Percentiles rank a stretch among this genome's conserved stretches.
Evolutionary conservation across 306 rosid genomes (phyloP).

Genomic region (Neltuma alba): DNA sequence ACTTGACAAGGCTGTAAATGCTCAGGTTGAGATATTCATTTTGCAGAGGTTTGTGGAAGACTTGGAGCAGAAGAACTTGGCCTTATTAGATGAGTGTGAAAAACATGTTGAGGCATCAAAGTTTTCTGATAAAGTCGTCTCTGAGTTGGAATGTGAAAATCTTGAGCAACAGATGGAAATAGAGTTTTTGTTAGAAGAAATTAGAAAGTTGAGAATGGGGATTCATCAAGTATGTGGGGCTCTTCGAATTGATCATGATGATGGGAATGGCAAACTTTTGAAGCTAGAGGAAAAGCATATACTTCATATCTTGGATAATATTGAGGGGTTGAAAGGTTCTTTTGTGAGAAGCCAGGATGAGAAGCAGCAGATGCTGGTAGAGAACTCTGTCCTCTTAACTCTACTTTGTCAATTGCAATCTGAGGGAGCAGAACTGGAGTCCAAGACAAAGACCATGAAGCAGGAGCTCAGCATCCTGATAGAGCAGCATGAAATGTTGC

Average conservation of each 20-base stretch:
- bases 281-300: constrained; percentile 60
- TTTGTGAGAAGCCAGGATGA: constrained; percentile 63
- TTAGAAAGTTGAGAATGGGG: constrained; percentile 71
- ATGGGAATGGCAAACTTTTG: constrained; percentile 45
- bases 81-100: constrained; percentile 67
- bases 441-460: constrained; percentile 51
- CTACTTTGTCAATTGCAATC: constrained; percentile 64
- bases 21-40: constrained; percentile 92
- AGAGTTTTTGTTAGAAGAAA: constrained; percentile 77
- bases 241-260: constrained; percentile 58
- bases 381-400: constrained; percentile 72
- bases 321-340: constrained; percentile 69
- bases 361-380: constrained; percentile 71
- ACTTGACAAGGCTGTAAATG: constrained; percentile 85
- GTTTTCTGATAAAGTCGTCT: constrained; percentile 70
- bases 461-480: constrained; percentile 52
- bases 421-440: constrained; percentile 55
- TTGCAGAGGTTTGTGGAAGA: constrained; percentile 92
- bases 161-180: constrained; percentile 92
- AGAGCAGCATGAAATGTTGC: constrained; percentile 52
- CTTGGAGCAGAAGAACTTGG: constrained; percentile 77
- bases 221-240: constrained; percentile 66
- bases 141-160: constrained; percentile 93
- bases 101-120: constrained; percentile 76
- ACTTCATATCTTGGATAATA: constrained; percentile 55